phyloP scores from a whole-genome alignment of 2,329 filamentous ascomycete species.

The Tothia fuscella region DNA sequence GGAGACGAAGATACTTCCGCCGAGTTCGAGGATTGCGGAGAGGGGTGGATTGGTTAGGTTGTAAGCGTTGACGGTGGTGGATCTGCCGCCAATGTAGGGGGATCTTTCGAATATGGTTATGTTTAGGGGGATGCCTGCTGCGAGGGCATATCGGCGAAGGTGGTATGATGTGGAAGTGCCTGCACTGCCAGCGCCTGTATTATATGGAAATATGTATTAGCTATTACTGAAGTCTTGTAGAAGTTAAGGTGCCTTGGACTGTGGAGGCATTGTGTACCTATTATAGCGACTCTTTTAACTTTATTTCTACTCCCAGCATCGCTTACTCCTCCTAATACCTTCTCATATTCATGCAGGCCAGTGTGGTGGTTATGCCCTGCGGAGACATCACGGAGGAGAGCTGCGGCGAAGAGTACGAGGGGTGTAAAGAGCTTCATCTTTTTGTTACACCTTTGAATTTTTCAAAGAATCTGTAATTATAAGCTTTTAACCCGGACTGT shows the following conservation, averaged over 20 bases:
- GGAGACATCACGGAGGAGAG: too few species aligned
- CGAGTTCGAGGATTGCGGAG: constrained; percentile 63
- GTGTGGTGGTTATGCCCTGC: too few species aligned
- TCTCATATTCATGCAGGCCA: too few species aligned
- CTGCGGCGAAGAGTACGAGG: too few species aligned
- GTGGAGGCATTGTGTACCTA: too few species aligned
- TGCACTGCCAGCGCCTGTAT: constrained; percentile 70
- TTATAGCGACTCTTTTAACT: constrained; percentile 6
- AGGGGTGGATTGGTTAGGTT: constrained; percentile 38
- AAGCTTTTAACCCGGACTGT: too few species aligned
- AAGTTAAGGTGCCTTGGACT: too few species aligned
- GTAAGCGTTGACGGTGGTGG: constrained; percentile 71
- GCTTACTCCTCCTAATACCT: background rate
- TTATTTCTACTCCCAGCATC: background rate
- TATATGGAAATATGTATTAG: background rate
- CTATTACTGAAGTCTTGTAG: background rate
- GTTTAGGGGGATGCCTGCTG: constrained; percentile 50
- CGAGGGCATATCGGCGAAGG: constrained; percentile 56
- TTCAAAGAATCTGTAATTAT: too few species aligned
- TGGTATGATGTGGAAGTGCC: constrained; percentile 82
- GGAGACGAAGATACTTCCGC: constrained; percentile 82
- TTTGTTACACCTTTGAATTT: too few species aligned
- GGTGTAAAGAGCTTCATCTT: too few species aligned
- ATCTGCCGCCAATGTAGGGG: constrained; percentile 68
- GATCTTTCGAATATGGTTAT: constrained; percentile 82